Percentiles rank a stretch among this genome's conserved stretches.
Evolutionary conservation across 192 early-diverging fungal genomes (phyloP).

Genomic region (Spinellus fusiger): DNA sequence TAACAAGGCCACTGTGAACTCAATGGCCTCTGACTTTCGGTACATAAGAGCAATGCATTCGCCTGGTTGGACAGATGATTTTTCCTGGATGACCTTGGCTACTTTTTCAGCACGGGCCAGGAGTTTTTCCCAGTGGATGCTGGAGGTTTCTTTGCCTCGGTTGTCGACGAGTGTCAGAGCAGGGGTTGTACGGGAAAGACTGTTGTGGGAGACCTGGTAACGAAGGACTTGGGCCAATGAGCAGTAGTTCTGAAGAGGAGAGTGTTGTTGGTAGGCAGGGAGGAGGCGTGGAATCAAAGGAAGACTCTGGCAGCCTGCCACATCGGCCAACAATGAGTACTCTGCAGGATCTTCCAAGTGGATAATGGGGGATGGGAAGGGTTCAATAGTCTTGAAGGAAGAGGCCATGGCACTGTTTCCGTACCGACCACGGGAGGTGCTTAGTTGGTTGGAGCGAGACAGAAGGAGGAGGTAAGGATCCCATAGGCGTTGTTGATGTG

Average conservation of each 20-base stretch:
- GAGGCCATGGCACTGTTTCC: conserved; percentile 22
- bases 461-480: background rate
- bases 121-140: conserved; percentile 71
- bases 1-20: conserved; percentile 75
- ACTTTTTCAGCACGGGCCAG: conserved; percentile 66
- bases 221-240: conserved; percentile 64
- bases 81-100: conserved; percentile 59
- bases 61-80: conserved; percentile 52
- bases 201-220: conserved; percentile 44
- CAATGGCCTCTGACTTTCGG: conserved; percentile 72
- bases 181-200: conserved; percentile 43
- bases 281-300: conserved; percentile 43
- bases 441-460: background rate
- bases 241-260: conserved; percentile 50
- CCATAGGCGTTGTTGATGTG: background rate
- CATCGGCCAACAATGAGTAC: conserved; percentile 18
- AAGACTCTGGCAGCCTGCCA: conserved; percentile 48
- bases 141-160: conserved; percentile 64
- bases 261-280: conserved; percentile 35
- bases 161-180: conserved; percentile 68
- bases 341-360: conserved; percentile 12
- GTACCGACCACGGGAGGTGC: conserved; percentile 21
- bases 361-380: conserved; percentile 15
- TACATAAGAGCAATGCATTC: conserved; percentile 74
- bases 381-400: conserved; percentile 30